Percentiles rank a stretch among this genome's conserved stretches.
Conservation (phyloP, 2,329 filamentous ascomycete genomes). For the Sporothrix mexicana region DNA sequence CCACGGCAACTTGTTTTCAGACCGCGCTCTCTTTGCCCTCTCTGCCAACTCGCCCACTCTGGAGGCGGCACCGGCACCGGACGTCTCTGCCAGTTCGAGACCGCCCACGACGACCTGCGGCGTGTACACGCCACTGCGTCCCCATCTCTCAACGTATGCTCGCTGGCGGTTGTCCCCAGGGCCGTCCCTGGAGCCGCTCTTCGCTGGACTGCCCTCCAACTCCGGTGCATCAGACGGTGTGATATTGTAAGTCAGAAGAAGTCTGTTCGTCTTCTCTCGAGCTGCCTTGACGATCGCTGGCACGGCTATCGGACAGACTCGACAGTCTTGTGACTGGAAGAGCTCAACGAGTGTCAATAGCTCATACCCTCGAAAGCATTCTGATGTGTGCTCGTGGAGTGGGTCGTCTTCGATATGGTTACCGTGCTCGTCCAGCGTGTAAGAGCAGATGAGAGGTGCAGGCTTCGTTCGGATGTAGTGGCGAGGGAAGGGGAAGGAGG, state of each 20-base stretch:
- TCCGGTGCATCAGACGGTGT: too few species aligned
- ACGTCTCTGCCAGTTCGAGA: slow-evolving; percentile 39
- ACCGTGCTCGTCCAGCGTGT: slow-evolving; percentile 41
- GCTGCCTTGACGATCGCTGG: slow-evolving; percentile 43
- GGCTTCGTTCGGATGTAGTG: slow-evolving; percentile 44
- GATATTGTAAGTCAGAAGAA: slow-evolving; percentile 46
- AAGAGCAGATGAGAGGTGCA: slow-evolving; percentile 44
- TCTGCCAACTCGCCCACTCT: slow-evolving; percentile 39
- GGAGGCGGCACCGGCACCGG: slow-evolving; percentile 38
- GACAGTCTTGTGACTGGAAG: slow-evolving; percentile 47
- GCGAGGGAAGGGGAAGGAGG: not conserved
- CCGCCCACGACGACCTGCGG: slow-evolving; percentile 45
- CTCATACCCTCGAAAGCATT: slow-evolving; percentile 46
- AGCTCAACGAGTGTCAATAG: slow-evolving; percentile 46
- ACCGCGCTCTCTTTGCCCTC: slow-evolving; percentile 34
- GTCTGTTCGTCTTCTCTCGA: slow-evolving; percentile 42
- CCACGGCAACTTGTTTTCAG: slow-evolving; percentile 32
- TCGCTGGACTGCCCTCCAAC: too few species aligned
- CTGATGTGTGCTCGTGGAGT: slow-evolving; percentile 43
- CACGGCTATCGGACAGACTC: slow-evolving; percentile 45
- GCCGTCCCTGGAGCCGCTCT: too few species aligned
- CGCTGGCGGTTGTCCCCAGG: slow-evolving; percentile 45
- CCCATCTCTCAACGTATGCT: slow-evolving; percentile 45
- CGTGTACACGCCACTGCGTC: slow-evolving; percentile 44
- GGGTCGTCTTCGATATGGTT: slow-evolving; percentile 39